Evolutionary conservation across 345 rosid genomes (phyloP).

Genomic region (Salix brachista): DNA sequence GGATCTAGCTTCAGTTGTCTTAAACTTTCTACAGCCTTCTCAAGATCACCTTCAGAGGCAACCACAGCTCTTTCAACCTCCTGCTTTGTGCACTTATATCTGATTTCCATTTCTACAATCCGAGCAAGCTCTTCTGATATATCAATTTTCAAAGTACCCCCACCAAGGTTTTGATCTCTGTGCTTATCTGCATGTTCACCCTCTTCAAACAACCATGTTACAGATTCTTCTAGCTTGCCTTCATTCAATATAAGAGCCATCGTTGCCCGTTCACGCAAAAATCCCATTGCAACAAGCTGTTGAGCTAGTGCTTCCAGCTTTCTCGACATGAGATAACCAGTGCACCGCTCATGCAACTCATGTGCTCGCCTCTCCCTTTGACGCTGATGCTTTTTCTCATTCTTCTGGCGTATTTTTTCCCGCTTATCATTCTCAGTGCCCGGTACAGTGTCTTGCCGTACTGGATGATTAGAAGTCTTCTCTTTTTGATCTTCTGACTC

Average conservation of each 20-base stretch:
- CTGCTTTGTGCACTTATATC: conserved; percentile 59
- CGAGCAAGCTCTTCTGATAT: conserved; percentile 80
- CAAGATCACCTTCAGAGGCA: conserved; percentile 69
- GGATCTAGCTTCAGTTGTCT: conserved; percentile 47
- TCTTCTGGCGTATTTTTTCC: conserved; percentile 84
- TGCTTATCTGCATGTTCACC: conserved; percentile 57
- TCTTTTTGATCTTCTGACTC: conserved; percentile 95
- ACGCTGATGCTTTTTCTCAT: conserved; percentile 87
- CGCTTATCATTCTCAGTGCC: conserved; percentile 80
- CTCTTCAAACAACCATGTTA: conserved; percentile 75
- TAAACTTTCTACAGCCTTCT: conserved; percentile 54
- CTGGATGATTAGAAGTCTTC: conserved; percentile 39
- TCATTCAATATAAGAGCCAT: conserved; percentile 81
- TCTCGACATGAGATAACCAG: conserved; percentile 78
- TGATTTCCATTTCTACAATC: conserved; percentile 59
- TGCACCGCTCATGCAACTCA: conserved; percentile 75
- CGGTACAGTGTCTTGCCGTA: conserved; percentile 52
- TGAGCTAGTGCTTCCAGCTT: conserved; percentile 81
- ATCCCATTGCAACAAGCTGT: conserved; percentile 84
- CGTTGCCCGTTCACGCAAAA: conserved; percentile 75
- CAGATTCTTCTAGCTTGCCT: conserved; percentile 84
- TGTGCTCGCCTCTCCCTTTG: conserved; percentile 88
- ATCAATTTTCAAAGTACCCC: conserved; percentile 67
- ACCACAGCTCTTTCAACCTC: conserved; percentile 82
- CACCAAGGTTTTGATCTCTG: conserved; percentile 39